Evolutionary conservation across 352 stramenopile genomes (phyloP).

Genomic region (Phytopythium helicoides): DNA sequence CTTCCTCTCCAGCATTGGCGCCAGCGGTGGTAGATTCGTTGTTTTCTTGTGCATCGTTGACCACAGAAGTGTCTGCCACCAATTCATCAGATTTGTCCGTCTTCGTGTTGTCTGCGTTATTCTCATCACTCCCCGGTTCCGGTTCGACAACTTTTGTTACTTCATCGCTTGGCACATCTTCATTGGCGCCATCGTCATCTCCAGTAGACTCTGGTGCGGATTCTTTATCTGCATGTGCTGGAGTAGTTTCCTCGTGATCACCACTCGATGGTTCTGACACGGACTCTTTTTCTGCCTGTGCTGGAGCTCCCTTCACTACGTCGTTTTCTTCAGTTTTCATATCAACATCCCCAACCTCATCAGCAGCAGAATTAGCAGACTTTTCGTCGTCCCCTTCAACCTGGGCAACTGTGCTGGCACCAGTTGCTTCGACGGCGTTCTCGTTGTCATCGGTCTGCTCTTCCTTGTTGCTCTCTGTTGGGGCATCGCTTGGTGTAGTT

Average conservation of each 20-base stretch:
- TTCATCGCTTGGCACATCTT: constrained; percentile 9
- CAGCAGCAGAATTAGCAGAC: background rate
- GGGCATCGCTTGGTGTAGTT: background rate
- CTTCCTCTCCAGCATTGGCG: too few species aligned
- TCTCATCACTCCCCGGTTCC: too few species aligned
- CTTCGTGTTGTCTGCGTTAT: too few species aligned
- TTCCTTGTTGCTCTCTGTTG: background rate
- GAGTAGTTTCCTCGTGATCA: background rate
- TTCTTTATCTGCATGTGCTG: background rate
- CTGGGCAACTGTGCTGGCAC: too few species aligned
- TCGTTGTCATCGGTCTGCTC: background rate
- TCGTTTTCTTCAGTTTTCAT: background rate
- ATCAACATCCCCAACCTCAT: background rate
- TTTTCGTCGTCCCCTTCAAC: background rate
- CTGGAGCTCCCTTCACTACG: background rate
- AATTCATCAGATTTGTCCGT: background rate
- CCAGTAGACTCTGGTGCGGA: background rate
- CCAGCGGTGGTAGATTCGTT: too few species aligned
- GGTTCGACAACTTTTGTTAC: too few species aligned
- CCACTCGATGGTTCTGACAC: background rate
- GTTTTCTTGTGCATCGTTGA: too few species aligned
- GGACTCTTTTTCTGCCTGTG: background rate
- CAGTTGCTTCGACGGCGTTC: background rate
- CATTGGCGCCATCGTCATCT: background rate
- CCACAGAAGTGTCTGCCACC: background rate